Percentiles rank a stretch among this genome's conserved stretches.
Evolutionary conservation across 2,329 filamentous ascomycete genomes (phyloP).

Genomic region (Diaporthe ilicicola): DNA sequence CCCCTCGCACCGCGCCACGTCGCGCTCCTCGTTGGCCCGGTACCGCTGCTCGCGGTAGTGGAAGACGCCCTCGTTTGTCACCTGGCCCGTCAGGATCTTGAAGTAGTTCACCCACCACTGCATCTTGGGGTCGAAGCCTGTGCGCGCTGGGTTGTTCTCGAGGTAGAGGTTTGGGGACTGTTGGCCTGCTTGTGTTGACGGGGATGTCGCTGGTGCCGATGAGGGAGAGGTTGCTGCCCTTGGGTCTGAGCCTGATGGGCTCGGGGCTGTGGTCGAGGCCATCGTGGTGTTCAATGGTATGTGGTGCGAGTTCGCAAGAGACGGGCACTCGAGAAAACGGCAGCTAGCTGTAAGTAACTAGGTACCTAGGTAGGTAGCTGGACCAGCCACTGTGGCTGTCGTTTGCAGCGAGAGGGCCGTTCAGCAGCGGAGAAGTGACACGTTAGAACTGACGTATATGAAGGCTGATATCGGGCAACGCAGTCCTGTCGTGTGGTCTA

Average conservation of each 20-base stretch:
- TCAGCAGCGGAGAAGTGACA: neutral
- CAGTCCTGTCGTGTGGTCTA: neutral
- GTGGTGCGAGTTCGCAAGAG: neutral
- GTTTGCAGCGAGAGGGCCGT: neutral
- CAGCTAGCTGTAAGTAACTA: no score
- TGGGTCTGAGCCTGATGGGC: slow-evolving; percentile 17
- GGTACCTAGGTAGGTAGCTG: neutral
- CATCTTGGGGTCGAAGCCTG: slow-evolving; percentile 69
- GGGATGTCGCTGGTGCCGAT: neutral
- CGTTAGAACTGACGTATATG: neutral
- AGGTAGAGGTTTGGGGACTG: slow-evolving; percentile 46
- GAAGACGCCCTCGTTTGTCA: slow-evolving; percentile 73
- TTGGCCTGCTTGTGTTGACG: slow-evolving; percentile 18
- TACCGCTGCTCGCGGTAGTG: slow-evolving; percentile 84
- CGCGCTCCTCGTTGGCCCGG: slow-evolving; percentile 75
- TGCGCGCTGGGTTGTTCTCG: slow-evolving; percentile 67
- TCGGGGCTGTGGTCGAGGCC: slow-evolving; percentile 32
- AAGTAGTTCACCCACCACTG: slow-evolving; percentile 86
- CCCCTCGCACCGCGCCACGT: slow-evolving; percentile 83
- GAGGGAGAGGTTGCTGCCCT: neutral
- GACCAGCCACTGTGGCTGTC: neutral
- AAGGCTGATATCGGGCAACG: neutral
- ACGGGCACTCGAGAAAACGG: neutral
- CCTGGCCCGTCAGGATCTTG: slow-evolving; percentile 77
- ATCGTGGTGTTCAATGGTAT: slow-evolving; percentile 32